Percentiles rank a stretch among this genome's conserved stretches.
Conservation (phyloP, 768 basidiomycete genomes). For the Pholiota molesta region DNA sequence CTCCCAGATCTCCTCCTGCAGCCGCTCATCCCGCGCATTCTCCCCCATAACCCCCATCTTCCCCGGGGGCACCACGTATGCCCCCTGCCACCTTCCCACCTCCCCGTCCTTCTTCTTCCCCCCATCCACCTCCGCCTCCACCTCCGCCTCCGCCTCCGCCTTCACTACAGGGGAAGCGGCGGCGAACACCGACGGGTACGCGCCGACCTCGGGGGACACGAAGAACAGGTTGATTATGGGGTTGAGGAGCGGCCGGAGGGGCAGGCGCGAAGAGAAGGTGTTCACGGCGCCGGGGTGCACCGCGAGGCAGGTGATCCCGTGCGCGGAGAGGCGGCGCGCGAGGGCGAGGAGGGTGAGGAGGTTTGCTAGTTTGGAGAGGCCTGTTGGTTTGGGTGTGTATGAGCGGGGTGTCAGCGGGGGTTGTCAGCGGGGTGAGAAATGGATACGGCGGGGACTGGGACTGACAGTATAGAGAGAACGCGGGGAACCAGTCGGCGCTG, state of each 20-base stretch:
- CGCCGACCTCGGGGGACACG: slow-evolving; percentile 31
- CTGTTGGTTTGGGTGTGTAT: too few species aligned
- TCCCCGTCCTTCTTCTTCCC: too few species aligned
- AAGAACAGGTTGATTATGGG: slow-evolving; percentile 23
- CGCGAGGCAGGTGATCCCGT: slow-evolving; percentile 35
- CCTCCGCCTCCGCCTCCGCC: too few species aligned
- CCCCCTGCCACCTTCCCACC: slow-evolving; percentile 35
- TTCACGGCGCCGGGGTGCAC: slow-evolving; percentile 44
- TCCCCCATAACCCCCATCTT: slow-evolving; percentile 26
- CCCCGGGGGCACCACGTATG: slow-evolving; percentile 37
- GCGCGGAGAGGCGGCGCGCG: slow-evolving; percentile 38
- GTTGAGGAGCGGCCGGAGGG: slow-evolving; percentile 18
- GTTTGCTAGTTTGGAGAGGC: slow-evolving; percentile 47
- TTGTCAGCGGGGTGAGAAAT: too few species aligned
- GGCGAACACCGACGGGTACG: slow-evolving; percentile 37
- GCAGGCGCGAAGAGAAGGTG: slow-evolving; percentile 25
- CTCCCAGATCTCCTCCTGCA: slow-evolving; percentile 40
- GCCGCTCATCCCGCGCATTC: slow-evolving; percentile 30
- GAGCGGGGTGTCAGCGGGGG: too few species aligned
- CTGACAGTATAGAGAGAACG: slow-evolving; percentile 23
- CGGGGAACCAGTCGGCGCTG: slow-evolving; percentile 23
- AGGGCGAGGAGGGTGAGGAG: slow-evolving; percentile 50
- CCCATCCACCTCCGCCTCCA: too few species aligned
- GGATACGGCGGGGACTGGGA: too few species aligned
- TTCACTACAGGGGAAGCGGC: slow-evolving; percentile 38